Conservation (phyloP, 2,329 filamentous ascomycete species). For the Nakataea oryzae region DNA sequence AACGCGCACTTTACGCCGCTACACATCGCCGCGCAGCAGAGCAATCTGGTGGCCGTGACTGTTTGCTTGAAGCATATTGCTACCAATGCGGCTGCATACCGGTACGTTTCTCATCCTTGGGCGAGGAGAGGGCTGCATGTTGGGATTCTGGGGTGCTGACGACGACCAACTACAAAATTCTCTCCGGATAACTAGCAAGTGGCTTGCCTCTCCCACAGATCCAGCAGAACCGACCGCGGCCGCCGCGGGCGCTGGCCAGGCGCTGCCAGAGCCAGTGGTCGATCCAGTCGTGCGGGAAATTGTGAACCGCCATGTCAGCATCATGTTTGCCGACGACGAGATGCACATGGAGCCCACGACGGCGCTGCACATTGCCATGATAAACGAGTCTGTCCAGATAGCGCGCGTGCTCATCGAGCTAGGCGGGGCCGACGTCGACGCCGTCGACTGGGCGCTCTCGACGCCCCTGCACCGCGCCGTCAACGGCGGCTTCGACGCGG, state of each 20-base stretch:
- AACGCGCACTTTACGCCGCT: slow-evolving; percentile 1
- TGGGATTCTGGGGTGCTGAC: background rate
- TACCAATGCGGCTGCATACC: background rate
- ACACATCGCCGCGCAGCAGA: background rate
- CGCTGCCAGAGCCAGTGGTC: background rate
- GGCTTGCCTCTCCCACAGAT: background rate
- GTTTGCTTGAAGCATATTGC: background rate
- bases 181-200: background rate
- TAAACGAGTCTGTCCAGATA: background rate
- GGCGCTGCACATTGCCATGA: background rate
- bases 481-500: background rate
- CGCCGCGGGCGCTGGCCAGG: background rate
- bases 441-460: background rate
- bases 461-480: slow-evolving; percentile 1
- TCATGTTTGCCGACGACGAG: background rate
- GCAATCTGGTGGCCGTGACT: background rate
- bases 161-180: background rate
- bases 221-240: background rate
- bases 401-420: background rate
- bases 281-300: background rate
- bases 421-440: background rate
- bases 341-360: background rate
- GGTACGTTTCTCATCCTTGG: background rate
- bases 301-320: background rate
- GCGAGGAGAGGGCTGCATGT: no score